Percentiles rank a stretch among this genome's conserved stretches.
phyloP scores from a whole-genome alignment of 2,329 filamentous ascomycete species.

The Alternaria viburni region DNA sequence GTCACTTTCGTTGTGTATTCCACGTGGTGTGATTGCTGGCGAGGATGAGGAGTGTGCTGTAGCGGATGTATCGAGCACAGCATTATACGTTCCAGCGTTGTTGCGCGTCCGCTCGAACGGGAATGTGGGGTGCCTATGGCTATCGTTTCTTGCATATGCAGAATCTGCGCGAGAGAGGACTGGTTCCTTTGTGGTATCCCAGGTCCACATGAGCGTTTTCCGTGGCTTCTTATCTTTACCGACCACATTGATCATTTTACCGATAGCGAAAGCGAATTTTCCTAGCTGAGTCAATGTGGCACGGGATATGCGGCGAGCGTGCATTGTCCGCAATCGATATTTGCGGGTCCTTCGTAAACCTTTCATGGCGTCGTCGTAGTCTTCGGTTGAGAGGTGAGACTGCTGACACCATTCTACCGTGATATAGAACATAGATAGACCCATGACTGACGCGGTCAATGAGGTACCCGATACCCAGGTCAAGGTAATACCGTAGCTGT shows the following conservation, averaged over 20 bases:
- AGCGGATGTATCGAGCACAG: background rate
- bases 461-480: slow-evolving; percentile 45
- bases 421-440: slow-evolving; percentile 45
- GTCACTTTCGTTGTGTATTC: background rate
- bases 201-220: slow-evolving; percentile 33
- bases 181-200: slow-evolving; percentile 16
- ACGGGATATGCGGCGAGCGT: slow-evolving; percentile 15
- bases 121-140: background rate
- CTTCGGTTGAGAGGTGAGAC: slow-evolving; percentile 44
- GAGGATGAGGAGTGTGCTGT: background rate
- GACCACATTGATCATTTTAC: slow-evolving; percentile 15
- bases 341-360: slow-evolving; percentile 36
- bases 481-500: slow-evolving; percentile 28
- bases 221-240: slow-evolving; percentile 11
- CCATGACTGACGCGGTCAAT: slow-evolving; percentile 39
- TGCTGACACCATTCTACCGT: slow-evolving; percentile 50
- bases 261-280: slow-evolving; percentile 12
- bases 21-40: background rate
- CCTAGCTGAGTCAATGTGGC: slow-evolving; percentile 22
- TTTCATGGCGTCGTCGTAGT: slow-evolving; percentile 33
- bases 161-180: background rate
- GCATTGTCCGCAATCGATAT: slow-evolving; percentile 26
- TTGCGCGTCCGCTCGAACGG: background rate
- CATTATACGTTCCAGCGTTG: background rate
- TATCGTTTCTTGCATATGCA: background rate